Conservation (phyloP, 805 yeast genomes). For the Nakazawaea holstii region DNA sequence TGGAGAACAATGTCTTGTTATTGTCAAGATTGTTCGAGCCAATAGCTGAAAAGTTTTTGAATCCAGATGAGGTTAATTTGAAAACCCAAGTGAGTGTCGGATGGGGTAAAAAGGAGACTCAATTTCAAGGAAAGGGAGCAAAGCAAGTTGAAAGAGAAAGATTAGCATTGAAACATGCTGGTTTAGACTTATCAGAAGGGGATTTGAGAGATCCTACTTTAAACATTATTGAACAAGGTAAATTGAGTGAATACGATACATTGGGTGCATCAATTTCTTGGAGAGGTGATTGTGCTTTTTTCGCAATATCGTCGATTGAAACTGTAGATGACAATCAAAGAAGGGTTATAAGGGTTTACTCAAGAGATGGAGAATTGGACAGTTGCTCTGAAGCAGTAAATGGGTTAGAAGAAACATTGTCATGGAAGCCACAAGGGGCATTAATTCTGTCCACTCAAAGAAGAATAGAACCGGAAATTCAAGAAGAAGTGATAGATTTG, state of each 20-base stretch:
- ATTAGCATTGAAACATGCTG: slow-evolving; percentile 54
- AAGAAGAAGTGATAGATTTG: slow-evolving; percentile 42
- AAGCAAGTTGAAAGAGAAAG: slow-evolving; percentile 67
- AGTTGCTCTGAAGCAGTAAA: slow-evolving; percentile 89
- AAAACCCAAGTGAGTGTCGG: slow-evolving; percentile 90
- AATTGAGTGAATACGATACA: slow-evolving; percentile 49
- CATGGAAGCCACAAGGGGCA: slow-evolving; percentile 93
- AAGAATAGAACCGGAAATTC: slow-evolving; percentile 44
- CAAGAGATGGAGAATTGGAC: slow-evolving; percentile 71
- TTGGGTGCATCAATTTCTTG: slow-evolving; percentile 57
- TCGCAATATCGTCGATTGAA: slow-evolving; percentile 65
- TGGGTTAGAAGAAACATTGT: slow-evolving; percentile 62
- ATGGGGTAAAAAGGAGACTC: slow-evolving; percentile 98
- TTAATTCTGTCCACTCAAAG: slow-evolving; percentile 80
- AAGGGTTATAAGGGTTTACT: slow-evolving; percentile 79
- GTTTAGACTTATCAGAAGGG: slow-evolving; percentile 58
- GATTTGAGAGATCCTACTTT: slow-evolving; percentile 85
- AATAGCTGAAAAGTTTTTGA: slow-evolving; percentile 56
- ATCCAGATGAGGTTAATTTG: slow-evolving; percentile 55
- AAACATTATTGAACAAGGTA: slow-evolving; percentile 66
- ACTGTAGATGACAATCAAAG: slow-evolving; percentile 39
- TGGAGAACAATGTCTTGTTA: slow-evolving; percentile 52
- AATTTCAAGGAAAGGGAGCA: slow-evolving; percentile 91
- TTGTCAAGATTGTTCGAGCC: slow-evolving; percentile 79
- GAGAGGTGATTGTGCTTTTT: slow-evolving; percentile 93